Base-by-base conservation (phyloP, 139 green algal genomes). In the Chlorokybus atmophyticus region DNA sequence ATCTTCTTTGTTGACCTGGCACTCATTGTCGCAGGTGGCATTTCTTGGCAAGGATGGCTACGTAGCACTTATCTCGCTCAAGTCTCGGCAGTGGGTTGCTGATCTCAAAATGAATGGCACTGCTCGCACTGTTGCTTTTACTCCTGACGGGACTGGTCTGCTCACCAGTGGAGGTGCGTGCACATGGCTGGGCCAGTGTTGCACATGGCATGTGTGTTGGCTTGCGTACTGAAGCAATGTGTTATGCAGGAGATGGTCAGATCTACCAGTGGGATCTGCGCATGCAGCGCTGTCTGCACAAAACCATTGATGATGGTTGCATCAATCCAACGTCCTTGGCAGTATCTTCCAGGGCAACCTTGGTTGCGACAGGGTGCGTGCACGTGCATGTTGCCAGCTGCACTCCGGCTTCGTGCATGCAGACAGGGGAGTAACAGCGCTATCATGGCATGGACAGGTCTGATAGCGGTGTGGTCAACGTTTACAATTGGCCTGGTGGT, bases 241-340 rank as follows among this genome's bases (percentile, higher is more conserved):
- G 10, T 14, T 44, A 44, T 14, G n/a, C 35, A 44, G 35, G 82
- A 4, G 83, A 94, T 60, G 87, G 88, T 29, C 55, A 83, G 21
- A 64, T 96, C n/a, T 80, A 90, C 63, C 71, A 79, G 1, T 96
- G 87, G 87, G 88, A 96, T 64, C 52, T 96, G 65, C 79, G 88
- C 55, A 94, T 59, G 40, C 75, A 72, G 54, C 77, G 75, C 21
- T 94, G 87, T 74, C 40, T 90, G 23, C 32, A 66, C n/a, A 59
- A 74, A 26, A 60, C 78, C 14, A 38, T 71, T 2, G 88, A 96
- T 58, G 75, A 83, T 54, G 87, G 82, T 29, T 73, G 75, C 59
- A 56, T 83, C 23, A 61, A 64, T 24, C 57, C 59, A 27, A 73
- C 75, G 8, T 42, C 73, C 0, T 70, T 95, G 29, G 73, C 80